Percentiles rank a stretch among this genome's conserved stretches.
Conservation (phyloP, 306 rosid species). For the Prunus kanzakura region DNA sequence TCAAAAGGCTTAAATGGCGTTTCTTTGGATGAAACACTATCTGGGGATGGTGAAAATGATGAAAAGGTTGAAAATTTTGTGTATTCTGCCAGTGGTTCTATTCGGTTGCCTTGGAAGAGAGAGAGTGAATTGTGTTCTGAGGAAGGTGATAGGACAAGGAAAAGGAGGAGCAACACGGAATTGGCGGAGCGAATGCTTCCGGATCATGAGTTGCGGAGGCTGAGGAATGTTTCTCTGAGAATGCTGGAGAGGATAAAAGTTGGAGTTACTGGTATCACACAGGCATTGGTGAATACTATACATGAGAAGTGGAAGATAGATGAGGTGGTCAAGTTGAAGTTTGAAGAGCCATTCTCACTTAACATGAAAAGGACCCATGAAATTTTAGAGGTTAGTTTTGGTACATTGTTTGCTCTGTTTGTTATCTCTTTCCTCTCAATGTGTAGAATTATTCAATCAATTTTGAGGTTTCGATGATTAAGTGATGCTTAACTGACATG, state of each 20-base stretch:
- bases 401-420: not conserved
- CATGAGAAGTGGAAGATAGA: constrained; percentile 65
- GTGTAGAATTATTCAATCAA: not conserved
- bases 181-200: constrained; percentile 66
- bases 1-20: constrained; percentile 10
- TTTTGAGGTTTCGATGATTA: not conserved
- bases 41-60: not conserved
- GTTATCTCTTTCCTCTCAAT: not conserved
- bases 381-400: constrained; percentile 56
- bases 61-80: constrained; percentile 7
- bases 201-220: constrained; percentile 76
- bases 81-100: constrained; percentile 7
- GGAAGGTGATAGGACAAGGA: constrained; percentile 30
- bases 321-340: constrained; percentile 86
- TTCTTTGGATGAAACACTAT: constrained; percentile 8
- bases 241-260: constrained; percentile 71
- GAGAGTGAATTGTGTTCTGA: constrained; percentile 18
- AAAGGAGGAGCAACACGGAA: constrained; percentile 47
- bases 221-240: constrained; percentile 74
- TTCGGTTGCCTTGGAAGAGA: constrained; percentile 27
- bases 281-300: constrained; percentile 60
- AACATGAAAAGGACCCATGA: constrained; percentile 82
- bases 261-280: constrained; percentile 72
- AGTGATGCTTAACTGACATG: not conserved
- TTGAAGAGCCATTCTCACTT: constrained; percentile 61